Conservation (phyloP, 805 yeast species). For the Saturnispora mendoncae region DNA sequence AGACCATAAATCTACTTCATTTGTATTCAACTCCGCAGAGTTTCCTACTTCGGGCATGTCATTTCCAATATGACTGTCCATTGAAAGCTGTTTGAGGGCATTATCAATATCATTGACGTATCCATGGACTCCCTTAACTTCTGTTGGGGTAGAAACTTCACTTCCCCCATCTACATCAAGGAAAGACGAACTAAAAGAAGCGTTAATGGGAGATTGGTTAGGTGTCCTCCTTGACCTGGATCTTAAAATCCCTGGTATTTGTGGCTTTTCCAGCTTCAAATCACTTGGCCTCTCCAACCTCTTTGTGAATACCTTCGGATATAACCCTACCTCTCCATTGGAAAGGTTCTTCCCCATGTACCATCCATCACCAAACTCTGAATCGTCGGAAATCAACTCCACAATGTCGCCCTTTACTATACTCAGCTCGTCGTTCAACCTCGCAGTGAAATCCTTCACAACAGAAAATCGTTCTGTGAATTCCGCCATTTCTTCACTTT, state of each 20-base stretch:
- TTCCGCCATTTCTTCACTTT: neutral
- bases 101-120: conserved; percentile 67
- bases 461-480: conserved; percentile 35
- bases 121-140: conserved; percentile 17
- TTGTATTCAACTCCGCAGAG: conserved; percentile 33
- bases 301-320: conserved; percentile 81
- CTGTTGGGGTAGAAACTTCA: neutral
- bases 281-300: conserved; percentile 8
- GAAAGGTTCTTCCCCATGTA: conserved; percentile 75
- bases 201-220: conserved; percentile 21
- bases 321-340: conserved; percentile 73
- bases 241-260: conserved; percentile 36
- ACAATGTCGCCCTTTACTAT: conserved; percentile 76
- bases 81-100: conserved; percentile 55
- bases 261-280: neutral
- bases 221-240: conserved; percentile 52
- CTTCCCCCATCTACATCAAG: neutral
- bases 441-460: conserved; percentile 77
- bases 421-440: conserved; percentile 84
- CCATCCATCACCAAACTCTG: conserved; percentile 96
- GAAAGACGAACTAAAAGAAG: conserved; percentile 11
- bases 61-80: conserved; percentile 5
- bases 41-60: too few species aligned
- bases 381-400: conserved; percentile 86
- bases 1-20: conserved; percentile 57